These are phyloP conservation scores for Pseudogymnoascus sp. DNA, from an alignment of 2,329 filamentous ascomycete genomes.

Conservation along the genomic window DNA sequence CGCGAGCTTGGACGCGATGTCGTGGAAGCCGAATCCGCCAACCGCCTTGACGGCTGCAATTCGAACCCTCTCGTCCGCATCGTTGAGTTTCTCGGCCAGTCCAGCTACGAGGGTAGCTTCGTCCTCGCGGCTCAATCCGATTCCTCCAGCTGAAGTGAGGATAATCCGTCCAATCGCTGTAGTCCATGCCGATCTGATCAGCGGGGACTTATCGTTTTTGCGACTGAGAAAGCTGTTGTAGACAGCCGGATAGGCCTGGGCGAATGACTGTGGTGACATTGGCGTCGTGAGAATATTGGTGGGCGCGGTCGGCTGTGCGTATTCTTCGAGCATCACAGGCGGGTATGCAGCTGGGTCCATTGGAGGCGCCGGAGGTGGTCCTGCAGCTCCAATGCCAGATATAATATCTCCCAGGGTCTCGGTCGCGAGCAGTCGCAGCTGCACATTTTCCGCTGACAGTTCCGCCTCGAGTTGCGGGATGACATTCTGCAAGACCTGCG, in stretches of 20 bases:
- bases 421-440: constrained; percentile 78
- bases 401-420: constrained; percentile 95
- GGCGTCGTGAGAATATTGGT: constrained; percentile 66
- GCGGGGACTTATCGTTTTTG: constrained; percentile 74
- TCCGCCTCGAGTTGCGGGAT: constrained; percentile 91
- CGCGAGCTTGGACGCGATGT: constrained; percentile 76
- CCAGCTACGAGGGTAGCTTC: constrained; percentile 66
- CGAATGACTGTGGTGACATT: constrained; percentile 80
- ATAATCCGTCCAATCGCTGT: constrained; percentile 78
- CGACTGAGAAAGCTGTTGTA: constrained; percentile 82
- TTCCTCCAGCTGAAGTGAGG: constrained; percentile 82
- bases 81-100: constrained; percentile 72
- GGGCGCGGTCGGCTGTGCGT: constrained; percentile 44
- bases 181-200: constrained; percentile 80
- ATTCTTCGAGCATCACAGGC: constrained; percentile 57
- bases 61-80: constrained; percentile 85
- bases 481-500: constrained; percentile 82
- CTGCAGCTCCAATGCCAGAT: constrained; percentile 84
- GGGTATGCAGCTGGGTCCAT: constrained; percentile 82
- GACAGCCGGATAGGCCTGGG: constrained; percentile 66
- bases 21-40: constrained; percentile 68
- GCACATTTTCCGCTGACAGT: constrained; percentile 78
- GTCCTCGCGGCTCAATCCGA: constrained; percentile 77
- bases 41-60: constrained; percentile 82
- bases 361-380: constrained; percentile 62